These are phyloP conservation scores for Chlamydomonas sp. DNA, from an alignment of 139 green algal species.

Conservation along the genomic window DNA sequence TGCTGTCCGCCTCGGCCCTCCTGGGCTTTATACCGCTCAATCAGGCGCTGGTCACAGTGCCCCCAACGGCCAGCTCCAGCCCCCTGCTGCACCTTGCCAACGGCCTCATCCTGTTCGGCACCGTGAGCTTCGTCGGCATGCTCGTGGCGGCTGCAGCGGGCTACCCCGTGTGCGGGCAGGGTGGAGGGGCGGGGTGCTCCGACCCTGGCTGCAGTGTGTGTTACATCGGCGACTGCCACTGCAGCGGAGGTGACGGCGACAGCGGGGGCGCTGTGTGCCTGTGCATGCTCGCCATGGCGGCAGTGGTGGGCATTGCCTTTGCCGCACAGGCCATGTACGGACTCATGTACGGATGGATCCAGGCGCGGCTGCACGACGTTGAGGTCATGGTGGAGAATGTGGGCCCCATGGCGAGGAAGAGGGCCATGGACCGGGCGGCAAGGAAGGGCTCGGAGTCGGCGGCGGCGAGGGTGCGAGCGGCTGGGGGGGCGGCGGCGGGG, in stretches of 20 bases:
- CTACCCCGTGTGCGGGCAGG: neutral
- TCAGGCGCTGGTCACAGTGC: neutral
- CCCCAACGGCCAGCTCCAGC: neutral
- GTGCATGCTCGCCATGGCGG: neutral
- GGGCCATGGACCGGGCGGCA: neutral
- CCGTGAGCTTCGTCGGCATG: neutral
- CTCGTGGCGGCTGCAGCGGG: neutral
- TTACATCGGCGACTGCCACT: neutral
- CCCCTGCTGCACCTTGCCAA: neutral
- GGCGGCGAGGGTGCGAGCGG: neutral
- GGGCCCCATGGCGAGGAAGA: neutral
- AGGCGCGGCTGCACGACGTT: neutral
- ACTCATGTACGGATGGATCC: neutral
- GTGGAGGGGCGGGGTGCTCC: neutral
- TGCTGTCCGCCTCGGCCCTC: neutral
- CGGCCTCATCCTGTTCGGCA: conserved; percentile 21
- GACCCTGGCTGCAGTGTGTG: neutral
- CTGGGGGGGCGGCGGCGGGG: neutral
- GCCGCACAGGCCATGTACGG: neutral
- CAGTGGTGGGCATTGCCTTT: neutral
- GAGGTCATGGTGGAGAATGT: conserved; percentile 24
- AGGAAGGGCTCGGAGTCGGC: neutral
- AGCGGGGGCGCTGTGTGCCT: conserved; percentile 7
- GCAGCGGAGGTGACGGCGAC: neutral
- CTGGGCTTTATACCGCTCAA: conserved; percentile 15